phyloP scores from a whole-genome alignment of 257 asterid genomes.

The Dorcoceras hygrometricum region DNA sequence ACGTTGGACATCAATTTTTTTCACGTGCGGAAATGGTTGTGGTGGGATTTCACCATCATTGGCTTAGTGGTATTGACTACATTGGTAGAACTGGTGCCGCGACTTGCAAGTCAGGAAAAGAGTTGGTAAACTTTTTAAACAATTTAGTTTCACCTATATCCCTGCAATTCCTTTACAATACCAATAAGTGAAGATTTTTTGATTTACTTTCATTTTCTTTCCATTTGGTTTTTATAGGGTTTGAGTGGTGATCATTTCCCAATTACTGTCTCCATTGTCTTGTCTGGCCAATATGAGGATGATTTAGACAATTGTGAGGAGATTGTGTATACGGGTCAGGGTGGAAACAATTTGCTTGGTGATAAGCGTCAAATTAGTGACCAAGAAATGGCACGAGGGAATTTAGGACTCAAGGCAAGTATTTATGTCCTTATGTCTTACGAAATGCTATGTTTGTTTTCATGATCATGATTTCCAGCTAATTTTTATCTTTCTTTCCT shows the following conservation, averaged over 20 bases:
- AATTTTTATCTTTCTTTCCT: no score
- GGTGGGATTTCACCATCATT: conserved; percentile 78
- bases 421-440: conserved; percentile 16
- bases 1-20: conserved; percentile 86
- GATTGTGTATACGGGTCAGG: conserved; percentile 86
- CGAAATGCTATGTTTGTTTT: conserved; percentile 2
- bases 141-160: neutral
- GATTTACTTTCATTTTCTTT: conserved; percentile 1
- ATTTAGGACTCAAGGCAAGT: conserved; percentile 74
- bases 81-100: conserved; percentile 38
- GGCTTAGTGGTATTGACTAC: conserved; percentile 81
- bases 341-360: conserved; percentile 80
- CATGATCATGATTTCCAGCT: neutral
- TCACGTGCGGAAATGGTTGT: conserved; percentile 92
- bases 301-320: conserved; percentile 76
- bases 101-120: conserved; percentile 24
- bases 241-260: conserved; percentile 44
- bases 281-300: conserved; percentile 95
- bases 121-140: conserved; percentile 35
- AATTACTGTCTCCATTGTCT: conserved; percentile 59
- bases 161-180: no score
- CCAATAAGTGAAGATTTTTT: neutral
- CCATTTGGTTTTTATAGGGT: conserved; percentile 38
- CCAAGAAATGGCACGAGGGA: conserved; percentile 68
- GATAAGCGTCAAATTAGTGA: conserved; percentile 62